These are phyloP conservation scores for Leccinum subfulvum DNA, from an alignment of 1,284 basidiomycete species.

Conservation along the genomic window DNA sequence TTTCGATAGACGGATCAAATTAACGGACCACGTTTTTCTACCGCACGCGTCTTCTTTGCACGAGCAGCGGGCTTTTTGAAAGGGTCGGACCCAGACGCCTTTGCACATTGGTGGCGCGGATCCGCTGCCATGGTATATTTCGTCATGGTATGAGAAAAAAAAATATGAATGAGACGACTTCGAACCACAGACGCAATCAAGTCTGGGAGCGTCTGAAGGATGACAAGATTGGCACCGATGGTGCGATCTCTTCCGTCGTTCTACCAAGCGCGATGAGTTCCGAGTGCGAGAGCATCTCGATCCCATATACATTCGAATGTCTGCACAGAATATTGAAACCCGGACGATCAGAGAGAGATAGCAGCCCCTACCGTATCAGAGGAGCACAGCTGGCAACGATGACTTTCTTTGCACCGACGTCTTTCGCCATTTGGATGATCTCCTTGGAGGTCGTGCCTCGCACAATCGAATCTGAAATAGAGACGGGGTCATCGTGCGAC, in stretches of 20 bases:
- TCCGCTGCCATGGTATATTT: constrained; percentile 77
- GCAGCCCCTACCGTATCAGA: constrained; percentile 70
- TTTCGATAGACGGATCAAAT: constrained; percentile 77
- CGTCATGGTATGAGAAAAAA: constrained; percentile 58
- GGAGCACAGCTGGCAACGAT: constrained; percentile 97
- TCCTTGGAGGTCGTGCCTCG: constrained; percentile 98
- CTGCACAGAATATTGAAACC: constrained; percentile 38
- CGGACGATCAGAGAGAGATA: background rate
- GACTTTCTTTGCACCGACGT: constrained; percentile 97
- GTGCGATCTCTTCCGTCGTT: constrained; percentile 76
- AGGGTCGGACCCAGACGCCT: constrained; percentile 71
- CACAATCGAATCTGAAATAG: constrained; percentile 86
- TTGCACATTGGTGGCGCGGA: constrained; percentile 74
- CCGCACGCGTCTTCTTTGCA: constrained; percentile 58
- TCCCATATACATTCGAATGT: constrained; percentile 96
- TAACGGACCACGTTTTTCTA: constrained; percentile 66
- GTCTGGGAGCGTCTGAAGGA: constrained; percentile 93
- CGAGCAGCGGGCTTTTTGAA: constrained; percentile 74
- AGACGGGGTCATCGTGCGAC: background rate
- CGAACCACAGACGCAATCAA: constrained; percentile 70
- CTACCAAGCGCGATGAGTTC: constrained; percentile 93
- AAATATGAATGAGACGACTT: constrained; percentile 3
- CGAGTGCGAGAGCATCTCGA: constrained; percentile 95
- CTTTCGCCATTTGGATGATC: constrained; percentile 99
- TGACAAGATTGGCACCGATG: constrained; percentile 95